Base-by-base conservation (phyloP, 2,329 filamentous ascomycete genomes). In the Macrophomina tecta region DNA sequence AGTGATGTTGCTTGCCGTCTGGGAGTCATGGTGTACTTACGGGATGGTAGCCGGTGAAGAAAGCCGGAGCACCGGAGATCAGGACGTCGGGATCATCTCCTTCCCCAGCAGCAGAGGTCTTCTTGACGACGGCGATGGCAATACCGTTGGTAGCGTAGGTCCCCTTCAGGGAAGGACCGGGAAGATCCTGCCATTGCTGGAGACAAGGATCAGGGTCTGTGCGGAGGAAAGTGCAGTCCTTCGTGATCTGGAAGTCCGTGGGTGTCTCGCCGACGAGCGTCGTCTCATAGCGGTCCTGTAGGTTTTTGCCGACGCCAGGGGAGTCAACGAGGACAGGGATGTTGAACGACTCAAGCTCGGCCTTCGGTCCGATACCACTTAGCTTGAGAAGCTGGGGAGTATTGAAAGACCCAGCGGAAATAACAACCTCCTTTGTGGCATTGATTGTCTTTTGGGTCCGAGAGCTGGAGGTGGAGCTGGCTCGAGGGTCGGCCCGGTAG, bases 371-470 rank as follows among this genome's bases (percentile, higher is more conserved):
- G 38, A 91, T 82, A n/a, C 89, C 89, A 63, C 82, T 86, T 1
- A 90, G 82, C 77, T 89, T 87, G 14, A 91, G 84, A 2, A 91
- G 77, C 74, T 90, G 88, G 6, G 88, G 87, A 1, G 85, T 84
- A 76, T 90, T 88, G 75, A 86, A 90, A 1, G 86, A 83, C 7
- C 87, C 87, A 5, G 74, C 82, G 7, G 80, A 76, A 51, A 84
- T 68, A 68, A 84, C 82, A 36, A 84, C 78, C 69, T 84, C 82
- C 34, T 76, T 76, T 30, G 74, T 78, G 1, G 82, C 82, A 8
- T 72, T 73, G 46, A 78, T 81, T 52, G 74, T 76, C 14, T 82
- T 82, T 18, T 42, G 53, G 4, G 36, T 5, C 6, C 77, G 70
- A 8, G 69, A 76, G 48, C 82, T 82, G 11, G 53, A 28, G 11